Evolutionary conservation across 441 rosid species (phyloP).

Genomic region (Aleurites moluccanus): DNA sequence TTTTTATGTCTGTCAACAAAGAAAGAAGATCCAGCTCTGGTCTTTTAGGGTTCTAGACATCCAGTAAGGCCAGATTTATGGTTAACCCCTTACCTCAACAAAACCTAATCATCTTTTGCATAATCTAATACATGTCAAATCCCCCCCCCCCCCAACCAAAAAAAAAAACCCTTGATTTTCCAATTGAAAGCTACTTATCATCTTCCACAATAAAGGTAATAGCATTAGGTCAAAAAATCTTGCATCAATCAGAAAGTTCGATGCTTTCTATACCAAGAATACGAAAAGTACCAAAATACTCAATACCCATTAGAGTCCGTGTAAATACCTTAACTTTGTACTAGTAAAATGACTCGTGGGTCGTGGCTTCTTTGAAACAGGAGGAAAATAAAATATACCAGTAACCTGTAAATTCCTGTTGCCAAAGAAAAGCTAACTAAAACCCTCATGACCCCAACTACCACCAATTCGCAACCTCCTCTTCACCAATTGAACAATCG

Average conservation of each 20-base stretch:
- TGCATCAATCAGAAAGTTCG: neutral
- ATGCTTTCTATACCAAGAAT: neutral
- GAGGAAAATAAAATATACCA: neutral
- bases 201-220: neutral
- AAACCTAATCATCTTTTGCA: neutral
- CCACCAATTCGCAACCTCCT: neutral
- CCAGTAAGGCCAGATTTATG: neutral
- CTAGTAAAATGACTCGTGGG: neutral
- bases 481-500: neutral
- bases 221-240: neutral
- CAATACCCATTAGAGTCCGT: neutral
- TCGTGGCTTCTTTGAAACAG: neutral
- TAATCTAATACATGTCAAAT: neutral
- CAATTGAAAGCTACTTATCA: neutral
- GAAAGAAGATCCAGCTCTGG: neutral
- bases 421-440: neutral
- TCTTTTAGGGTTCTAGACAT: neutral
- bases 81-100: neutral
- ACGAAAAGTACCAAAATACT: neutral
- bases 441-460: neutral
- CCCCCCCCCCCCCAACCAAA: too few species aligned
- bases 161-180: neutral
- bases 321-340: neutral
- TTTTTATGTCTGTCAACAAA: neutral
- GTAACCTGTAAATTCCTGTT: constrained; percentile 5